A percentile compares a stretch with the other conserved stretches of the same genome.
These are phyloP conservation scores for Populus euphratica DNA, from an alignment of 345 rosid species.

Conservation along the genomic window DNA sequence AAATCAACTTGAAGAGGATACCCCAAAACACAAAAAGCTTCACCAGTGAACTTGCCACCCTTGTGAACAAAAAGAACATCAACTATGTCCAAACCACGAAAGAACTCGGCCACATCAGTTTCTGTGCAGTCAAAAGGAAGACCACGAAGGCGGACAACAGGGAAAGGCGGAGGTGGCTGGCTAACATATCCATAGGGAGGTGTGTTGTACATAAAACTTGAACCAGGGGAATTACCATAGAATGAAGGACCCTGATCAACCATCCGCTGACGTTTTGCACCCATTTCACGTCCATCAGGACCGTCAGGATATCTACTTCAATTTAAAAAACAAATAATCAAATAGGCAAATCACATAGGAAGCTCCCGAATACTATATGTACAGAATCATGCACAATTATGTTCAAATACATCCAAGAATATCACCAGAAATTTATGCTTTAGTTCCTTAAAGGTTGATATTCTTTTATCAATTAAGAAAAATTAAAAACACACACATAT, in stretches of 20 bases:
- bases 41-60: slow-evolving; percentile 77
- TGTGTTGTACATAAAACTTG: slow-evolving; percentile 65
- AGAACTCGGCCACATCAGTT: slow-evolving; percentile 76
- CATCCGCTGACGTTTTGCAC: slow-evolving; percentile 83
- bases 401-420: neutral
- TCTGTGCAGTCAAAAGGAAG: slow-evolving; percentile 91
- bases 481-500: neutral
- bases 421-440: neutral
- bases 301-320: slow-evolving; percentile 36
- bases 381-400: neutral
- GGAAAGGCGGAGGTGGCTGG: slow-evolving; percentile 84
- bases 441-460: neutral
- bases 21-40: slow-evolving; percentile 86
- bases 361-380: neutral
- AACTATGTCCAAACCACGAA: slow-evolving; percentile 79
- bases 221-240: slow-evolving; percentile 67
- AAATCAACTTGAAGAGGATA: slow-evolving; percentile 95
- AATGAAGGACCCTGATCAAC: slow-evolving; percentile 80
- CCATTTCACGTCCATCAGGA: slow-evolving; percentile 78
- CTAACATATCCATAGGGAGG: slow-evolving; percentile 48
- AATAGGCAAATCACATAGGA: slow-evolving; percentile 6
- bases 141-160: slow-evolving; percentile 92
- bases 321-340: neutral
- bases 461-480: neutral
- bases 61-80: slow-evolving; percentile 89